Evolutionary conservation across 2,329 filamentous ascomycete species (phyloP).

Genomic region (Coniochaeta sp.): DNA sequence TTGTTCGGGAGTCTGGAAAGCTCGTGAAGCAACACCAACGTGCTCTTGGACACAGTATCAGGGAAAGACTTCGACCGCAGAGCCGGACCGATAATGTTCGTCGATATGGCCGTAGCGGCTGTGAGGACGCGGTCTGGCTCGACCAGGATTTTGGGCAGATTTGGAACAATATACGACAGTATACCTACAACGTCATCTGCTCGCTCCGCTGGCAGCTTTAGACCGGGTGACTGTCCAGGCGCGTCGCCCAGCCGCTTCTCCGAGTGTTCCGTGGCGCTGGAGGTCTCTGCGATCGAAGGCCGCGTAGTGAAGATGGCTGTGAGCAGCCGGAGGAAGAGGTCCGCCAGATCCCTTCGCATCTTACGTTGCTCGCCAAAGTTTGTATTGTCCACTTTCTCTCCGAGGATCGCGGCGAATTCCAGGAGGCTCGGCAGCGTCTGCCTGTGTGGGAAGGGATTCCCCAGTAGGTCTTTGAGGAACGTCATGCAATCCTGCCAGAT

Average conservation of each 20-base stretch:
- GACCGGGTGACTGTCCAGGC: conserved; percentile 14
- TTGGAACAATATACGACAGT: conserved; percentile 70
- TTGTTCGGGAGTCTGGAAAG: conserved; percentile 71
- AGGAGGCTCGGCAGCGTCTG: conserved; percentile 81
- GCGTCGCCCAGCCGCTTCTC: conserved; percentile 33
- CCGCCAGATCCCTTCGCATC: conserved; percentile 85
- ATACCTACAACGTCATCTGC: conserved; percentile 75
- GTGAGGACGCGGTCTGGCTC: conserved; percentile 77
- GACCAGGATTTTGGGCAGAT: conserved; percentile 73
- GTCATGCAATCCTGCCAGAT: conserved; percentile 94
- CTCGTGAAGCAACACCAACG: conserved; percentile 67
- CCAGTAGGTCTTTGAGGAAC: conserved; percentile 82
- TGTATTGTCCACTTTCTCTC: conserved; percentile 95
- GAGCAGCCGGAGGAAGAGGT: conserved; percentile 79
- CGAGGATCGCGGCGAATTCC: conserved; percentile 82
- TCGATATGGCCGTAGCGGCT: conserved; percentile 73
- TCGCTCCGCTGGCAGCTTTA: conserved; percentile 33
- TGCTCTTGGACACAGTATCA: conserved; percentile 67
- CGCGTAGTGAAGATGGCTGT: conserved; percentile 92
- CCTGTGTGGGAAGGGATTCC: conserved; percentile 90
- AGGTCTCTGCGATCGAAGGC: conserved; percentile 60
- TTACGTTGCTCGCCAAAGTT: conserved; percentile 91
- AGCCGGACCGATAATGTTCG: conserved; percentile 72
- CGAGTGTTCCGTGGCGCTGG: conserved; percentile 19
- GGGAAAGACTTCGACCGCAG: conserved; percentile 83